Conservation (phyloP, 306 rosid genomes). For the Vigna unguiculata region DNA sequence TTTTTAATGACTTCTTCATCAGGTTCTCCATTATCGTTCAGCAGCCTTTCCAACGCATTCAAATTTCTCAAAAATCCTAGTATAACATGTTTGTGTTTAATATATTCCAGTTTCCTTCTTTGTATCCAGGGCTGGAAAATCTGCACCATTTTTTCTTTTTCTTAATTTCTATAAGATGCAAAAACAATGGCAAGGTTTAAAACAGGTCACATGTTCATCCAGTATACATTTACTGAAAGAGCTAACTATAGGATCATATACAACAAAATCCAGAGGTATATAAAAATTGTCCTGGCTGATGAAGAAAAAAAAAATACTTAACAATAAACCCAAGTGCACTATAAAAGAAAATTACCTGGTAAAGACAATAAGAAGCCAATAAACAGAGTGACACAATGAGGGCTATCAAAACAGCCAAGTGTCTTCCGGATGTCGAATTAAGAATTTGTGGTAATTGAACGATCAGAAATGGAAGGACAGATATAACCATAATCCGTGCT, state of each 20-base stretch:
- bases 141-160: constrained; percentile 54
- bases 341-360: constrained; percentile 65
- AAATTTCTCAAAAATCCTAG: constrained; percentile 72
- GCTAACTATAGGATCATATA: constrained; percentile 1
- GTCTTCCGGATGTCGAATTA: constrained; percentile 75
- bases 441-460: constrained; percentile 91
- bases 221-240: constrained; percentile 25
- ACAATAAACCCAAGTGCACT: not conserved
- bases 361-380: constrained; percentile 71
- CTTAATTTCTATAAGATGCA: constrained; percentile 26
- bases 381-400: constrained; percentile 66
- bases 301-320: not conserved
- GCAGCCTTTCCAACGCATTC: constrained; percentile 70
- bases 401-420: constrained; percentile 76
- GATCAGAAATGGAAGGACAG: constrained; percentile 79
- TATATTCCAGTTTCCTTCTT: constrained; percentile 69
- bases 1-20: constrained; percentile 58
- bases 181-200: constrained; percentile 20
- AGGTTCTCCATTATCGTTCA: constrained; percentile 70
- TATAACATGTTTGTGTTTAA: constrained; percentile 77
- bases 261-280: constrained; percentile 9
- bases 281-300: not conserved
- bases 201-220: constrained; percentile 13
- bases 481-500: constrained; percentile 81
- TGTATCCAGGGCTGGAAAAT: constrained; percentile 95